Evolutionary conservation across 192 early-diverging fungal species (phyloP).

Genomic region (Gorgonomyces haynaldii): DNA sequence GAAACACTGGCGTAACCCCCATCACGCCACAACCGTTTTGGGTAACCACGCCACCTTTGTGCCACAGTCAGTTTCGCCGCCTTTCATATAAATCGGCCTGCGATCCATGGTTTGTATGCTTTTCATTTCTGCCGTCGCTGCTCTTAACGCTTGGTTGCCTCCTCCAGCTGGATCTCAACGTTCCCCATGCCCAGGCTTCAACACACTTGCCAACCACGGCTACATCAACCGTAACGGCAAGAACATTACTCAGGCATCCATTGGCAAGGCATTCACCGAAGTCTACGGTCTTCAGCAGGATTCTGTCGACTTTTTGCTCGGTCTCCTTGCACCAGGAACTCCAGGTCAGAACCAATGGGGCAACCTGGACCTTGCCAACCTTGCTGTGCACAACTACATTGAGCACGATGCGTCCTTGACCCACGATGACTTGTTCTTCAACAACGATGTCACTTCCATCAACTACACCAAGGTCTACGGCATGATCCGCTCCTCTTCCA

Average conservation of each 20-base stretch:
- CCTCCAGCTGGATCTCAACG: neutral
- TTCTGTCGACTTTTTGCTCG: neutral
- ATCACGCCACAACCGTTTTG: too few species aligned
- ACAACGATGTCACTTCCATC: neutral
- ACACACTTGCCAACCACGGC: slow-evolving; percentile 25
- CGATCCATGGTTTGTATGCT: too few species aligned
- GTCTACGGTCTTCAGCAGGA: neutral
- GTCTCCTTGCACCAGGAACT: neutral
- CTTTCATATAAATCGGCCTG: too few species aligned
- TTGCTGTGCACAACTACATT: slow-evolving; percentile 4
- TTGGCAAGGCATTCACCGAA: neutral
- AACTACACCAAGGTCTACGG: slow-evolving; percentile 3
- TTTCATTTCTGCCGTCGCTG: too few species aligned
- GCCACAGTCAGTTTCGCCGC: too few species aligned
- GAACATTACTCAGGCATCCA: neutral
- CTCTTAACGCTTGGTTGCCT: neutral
- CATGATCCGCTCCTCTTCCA: neutral
- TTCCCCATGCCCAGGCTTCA: slow-evolving; percentile 3
- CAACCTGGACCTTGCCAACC: neutral
- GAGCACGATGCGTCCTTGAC: slow-evolving; percentile 27
- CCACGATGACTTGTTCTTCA: slow-evolving; percentile 12
- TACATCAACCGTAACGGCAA: slow-evolving; percentile 15
- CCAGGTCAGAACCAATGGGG: neutral
- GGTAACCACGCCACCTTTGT: too few species aligned
- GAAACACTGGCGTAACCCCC: too few species aligned